Evolutionary conservation across 768 basidiomycete genomes (phyloP).

Genomic region (Hypholoma sublateritium): DNA sequence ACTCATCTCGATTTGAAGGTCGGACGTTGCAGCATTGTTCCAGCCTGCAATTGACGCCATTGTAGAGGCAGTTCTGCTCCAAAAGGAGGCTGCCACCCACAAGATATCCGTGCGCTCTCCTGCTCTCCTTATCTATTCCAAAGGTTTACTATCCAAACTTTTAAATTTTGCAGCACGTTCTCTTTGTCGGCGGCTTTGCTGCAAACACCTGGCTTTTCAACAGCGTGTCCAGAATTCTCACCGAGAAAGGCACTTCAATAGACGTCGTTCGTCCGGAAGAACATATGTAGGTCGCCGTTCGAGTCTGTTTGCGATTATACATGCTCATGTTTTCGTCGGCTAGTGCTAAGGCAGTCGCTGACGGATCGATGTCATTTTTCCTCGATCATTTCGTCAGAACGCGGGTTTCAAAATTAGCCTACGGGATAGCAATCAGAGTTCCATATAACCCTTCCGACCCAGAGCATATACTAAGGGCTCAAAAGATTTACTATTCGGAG

Average conservation of each 20-base stretch:
- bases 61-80: slow-evolving; percentile 6
- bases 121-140: neutral
- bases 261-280: slow-evolving; percentile 12
- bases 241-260: neutral
- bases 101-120: neutral
- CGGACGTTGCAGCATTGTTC: slow-evolving; percentile 18
- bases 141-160: neutral
- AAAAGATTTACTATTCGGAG: slow-evolving; percentile 21
- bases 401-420: slow-evolving; percentile 15
- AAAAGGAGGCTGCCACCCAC: neutral
- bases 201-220: slow-evolving; percentile 43
- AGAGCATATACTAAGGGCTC: slow-evolving; percentile 36
- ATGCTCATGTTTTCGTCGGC: neutral
- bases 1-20: neutral
- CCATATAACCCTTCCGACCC: slow-evolving; percentile 28
- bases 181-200: slow-evolving; percentile 48
- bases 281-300: slow-evolving; percentile 7
- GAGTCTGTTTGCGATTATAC: neutral
- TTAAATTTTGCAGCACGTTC: slow-evolving; percentile 16
- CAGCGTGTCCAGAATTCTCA: slow-evolving; percentile 31
- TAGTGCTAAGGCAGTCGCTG: slow-evolving; percentile 19
- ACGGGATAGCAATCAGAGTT: slow-evolving; percentile 19
- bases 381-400: slow-evolving; percentile 14
- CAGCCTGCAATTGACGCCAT: slow-evolving; percentile 16
- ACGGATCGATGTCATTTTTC: slow-evolving; percentile 21